Evolutionary conservation across 176 grass and related monocot genomes (phyloP).

Genomic region (Otatea glauca): DNA sequence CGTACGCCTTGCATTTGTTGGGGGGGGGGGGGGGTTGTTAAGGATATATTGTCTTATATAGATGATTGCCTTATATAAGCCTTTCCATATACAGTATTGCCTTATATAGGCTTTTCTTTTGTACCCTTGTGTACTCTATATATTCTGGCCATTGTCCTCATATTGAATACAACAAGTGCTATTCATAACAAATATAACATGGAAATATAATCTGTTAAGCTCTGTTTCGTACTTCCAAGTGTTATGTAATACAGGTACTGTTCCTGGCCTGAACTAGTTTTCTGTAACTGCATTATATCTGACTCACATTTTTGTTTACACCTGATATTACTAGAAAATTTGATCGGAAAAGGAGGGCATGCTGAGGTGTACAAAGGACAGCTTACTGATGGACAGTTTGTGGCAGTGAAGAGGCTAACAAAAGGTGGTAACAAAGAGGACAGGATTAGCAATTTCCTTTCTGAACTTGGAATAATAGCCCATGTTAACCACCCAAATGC

Average conservation of each 20-base stretch:
- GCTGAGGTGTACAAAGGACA: slow-evolving; percentile 90
- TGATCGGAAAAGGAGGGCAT: slow-evolving; percentile 94
- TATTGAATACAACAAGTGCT: no score
- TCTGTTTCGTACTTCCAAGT: neutral
- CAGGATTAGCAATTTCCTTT: slow-evolving; percentile 82
- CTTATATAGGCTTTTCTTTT: no score
- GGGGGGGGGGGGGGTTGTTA: no score
- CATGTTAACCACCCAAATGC: slow-evolving; percentile 97
- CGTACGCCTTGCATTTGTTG: no score
- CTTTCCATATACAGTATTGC: no score
- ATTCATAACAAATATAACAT: no score
- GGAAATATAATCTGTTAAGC: slow-evolving; percentile 2
- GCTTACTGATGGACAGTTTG: slow-evolving; percentile 74
- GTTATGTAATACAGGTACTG: neutral
- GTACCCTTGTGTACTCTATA: no score
- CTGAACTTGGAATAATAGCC: slow-evolving; percentile 99
- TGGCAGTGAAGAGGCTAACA: slow-evolving; percentile 90
- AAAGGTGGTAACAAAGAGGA: slow-evolving; percentile 86
- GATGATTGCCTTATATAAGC: no score
- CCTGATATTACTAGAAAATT: slow-evolving; percentile 63
- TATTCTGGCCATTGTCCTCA: no score
- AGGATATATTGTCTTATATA: no score
- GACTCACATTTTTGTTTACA: slow-evolving; percentile 29
- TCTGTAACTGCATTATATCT: slow-evolving; percentile 17
- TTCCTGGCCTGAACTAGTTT: neutral